Conservation (phyloP, 352 stramenopile species). For the Pseudoperonospora humuli region DNA sequence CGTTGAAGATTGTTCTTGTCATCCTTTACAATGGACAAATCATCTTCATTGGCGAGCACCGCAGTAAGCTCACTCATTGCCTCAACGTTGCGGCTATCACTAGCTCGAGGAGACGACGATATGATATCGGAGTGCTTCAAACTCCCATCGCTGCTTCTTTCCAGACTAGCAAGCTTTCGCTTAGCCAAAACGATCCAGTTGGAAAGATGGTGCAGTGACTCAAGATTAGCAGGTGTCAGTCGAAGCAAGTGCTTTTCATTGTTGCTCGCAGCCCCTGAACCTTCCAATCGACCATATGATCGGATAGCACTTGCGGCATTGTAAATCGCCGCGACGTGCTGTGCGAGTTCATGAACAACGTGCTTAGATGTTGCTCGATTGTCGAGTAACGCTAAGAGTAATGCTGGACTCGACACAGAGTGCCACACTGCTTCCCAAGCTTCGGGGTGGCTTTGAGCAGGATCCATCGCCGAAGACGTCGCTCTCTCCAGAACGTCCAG, state of each 20-base stretch:
- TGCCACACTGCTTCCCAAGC: slow-evolving; percentile 27
- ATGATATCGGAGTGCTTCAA: not conserved
- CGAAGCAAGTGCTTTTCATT: slow-evolving; percentile 20
- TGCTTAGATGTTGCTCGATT: slow-evolving; percentile 27
- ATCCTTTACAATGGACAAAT: slow-evolving; percentile 13
- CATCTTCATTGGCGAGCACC: slow-evolving; percentile 28
- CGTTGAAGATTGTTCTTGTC: slow-evolving; percentile 7
- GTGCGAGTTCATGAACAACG: slow-evolving; percentile 52
- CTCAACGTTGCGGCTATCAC: slow-evolving; percentile 17
- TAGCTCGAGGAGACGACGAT: slow-evolving; percentile 21
- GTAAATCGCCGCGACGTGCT: slow-evolving; percentile 45
- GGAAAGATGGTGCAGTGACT: slow-evolving; percentile 60
- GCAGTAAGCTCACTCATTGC: slow-evolving; percentile 45
- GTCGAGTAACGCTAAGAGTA: slow-evolving; percentile 56
- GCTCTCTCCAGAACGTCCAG: slow-evolving; percentile 51
- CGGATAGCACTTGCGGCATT: slow-evolving; percentile 39
- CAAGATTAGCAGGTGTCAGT: slow-evolving; percentile 56
- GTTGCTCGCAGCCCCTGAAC: slow-evolving; percentile 1
- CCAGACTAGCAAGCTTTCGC: slow-evolving; percentile 53
- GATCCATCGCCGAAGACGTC: slow-evolving; percentile 24
- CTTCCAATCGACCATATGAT: slow-evolving; percentile 34
- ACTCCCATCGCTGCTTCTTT: slow-evolving; percentile 20
- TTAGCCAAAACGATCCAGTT: slow-evolving; percentile 79
- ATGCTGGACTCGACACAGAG: slow-evolving; percentile 50
- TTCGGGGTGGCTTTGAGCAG: slow-evolving; percentile 21